These are phyloP conservation scores for Fusarium sp. DNA, from an alignment of 2,329 filamentous ascomycete species.

Conservation along the genomic window DNA sequence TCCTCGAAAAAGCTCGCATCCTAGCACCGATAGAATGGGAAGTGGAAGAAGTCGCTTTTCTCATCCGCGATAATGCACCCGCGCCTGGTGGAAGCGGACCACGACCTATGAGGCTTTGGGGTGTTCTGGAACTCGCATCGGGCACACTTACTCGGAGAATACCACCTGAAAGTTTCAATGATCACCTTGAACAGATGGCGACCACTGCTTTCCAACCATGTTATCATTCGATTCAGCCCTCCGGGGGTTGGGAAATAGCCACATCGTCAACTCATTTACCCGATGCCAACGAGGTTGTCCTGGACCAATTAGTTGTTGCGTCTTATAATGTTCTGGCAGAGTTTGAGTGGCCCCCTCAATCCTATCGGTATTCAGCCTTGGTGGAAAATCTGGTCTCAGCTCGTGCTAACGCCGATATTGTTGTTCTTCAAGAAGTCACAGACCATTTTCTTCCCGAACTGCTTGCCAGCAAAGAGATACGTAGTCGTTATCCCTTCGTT, in stretches of 20 bases:
- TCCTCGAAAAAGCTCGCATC: slow-evolving; percentile 65
- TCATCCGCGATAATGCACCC: slow-evolving; percentile 61
- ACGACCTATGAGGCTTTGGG: slow-evolving; percentile 70
- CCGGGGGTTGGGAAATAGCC: slow-evolving; percentile 18
- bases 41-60: slow-evolving; percentile 63
- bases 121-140: slow-evolving; percentile 57
- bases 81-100: slow-evolving; percentile 47
- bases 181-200: slow-evolving; percentile 1
- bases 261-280: not conserved
- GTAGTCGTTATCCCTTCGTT: slow-evolving; percentile 65
- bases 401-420: slow-evolving; percentile 60
- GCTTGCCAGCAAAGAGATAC: slow-evolving; percentile 61
- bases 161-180: slow-evolving; percentile 19
- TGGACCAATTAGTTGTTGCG: slow-evolving; percentile 56
- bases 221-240: slow-evolving; percentile 18
- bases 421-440: slow-evolving; percentile 73
- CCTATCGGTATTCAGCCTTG: slow-evolving; percentile 58
- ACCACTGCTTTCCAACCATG: slow-evolving; percentile 14
- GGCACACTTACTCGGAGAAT: slow-evolving; percentile 14
- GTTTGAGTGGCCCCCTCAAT: slow-evolving; percentile 61
- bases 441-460: slow-evolving; percentile 72
- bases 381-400: slow-evolving; percentile 60
- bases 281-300: not conserved
- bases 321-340: slow-evolving; percentile 69
- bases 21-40: slow-evolving; percentile 65